A percentile compares a stretch with the other conserved stretches of the same genome.
phyloP scores from a whole-genome alignment of 352 stramenopile genomes.

The Plasmopara viticola region DNA sequence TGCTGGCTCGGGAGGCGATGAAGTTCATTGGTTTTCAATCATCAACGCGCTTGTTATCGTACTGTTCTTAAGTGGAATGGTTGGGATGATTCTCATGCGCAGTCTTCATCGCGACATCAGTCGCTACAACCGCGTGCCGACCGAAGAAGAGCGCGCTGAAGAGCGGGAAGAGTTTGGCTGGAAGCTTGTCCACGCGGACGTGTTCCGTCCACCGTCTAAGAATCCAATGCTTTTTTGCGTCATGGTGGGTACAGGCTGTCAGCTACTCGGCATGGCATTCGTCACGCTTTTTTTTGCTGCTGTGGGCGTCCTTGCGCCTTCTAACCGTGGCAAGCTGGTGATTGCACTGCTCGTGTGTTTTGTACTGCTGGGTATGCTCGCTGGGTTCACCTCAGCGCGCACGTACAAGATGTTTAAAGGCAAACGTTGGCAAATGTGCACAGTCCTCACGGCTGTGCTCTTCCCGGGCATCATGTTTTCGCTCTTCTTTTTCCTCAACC shows the following conservation, averaged over 20 bases:
- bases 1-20: slow-evolving; percentile 80
- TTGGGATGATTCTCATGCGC: slow-evolving; percentile 98
- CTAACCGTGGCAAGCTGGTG: slow-evolving; percentile 96
- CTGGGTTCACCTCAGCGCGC: slow-evolving; percentile 93
- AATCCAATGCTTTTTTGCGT: slow-evolving; percentile 96
- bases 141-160: slow-evolving; percentile 95
- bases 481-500: slow-evolving; percentile 97
- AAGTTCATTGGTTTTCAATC: slow-evolving; percentile 99
- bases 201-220: slow-evolving; percentile 95
- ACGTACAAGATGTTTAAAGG: slow-evolving; percentile 99
- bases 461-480: slow-evolving; percentile 97
- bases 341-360: slow-evolving; percentile 98
- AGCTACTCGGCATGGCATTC: slow-evolving; percentile 95
- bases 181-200: slow-evolving; percentile 99
- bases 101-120: slow-evolving; percentile 97
- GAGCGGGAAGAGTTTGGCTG: slow-evolving; percentile 98
- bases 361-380: slow-evolving; percentile 94
- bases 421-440: slow-evolving; percentile 97
- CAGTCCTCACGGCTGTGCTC: slow-evolving; percentile 91
- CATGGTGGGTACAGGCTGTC: slow-evolving; percentile 95
- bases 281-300: slow-evolving; percentile 96
- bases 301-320: slow-evolving; percentile 93
- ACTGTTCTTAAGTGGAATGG: slow-evolving; percentile 98
- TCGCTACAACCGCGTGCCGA: slow-evolving; percentile 95
- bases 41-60: slow-evolving; percentile 99